A percentile compares a stretch with the other conserved stretches of the same genome.
Conservation (phyloP, 768 basidiomycete genomes). For the Paxillus ammoniavirescens region DNA sequence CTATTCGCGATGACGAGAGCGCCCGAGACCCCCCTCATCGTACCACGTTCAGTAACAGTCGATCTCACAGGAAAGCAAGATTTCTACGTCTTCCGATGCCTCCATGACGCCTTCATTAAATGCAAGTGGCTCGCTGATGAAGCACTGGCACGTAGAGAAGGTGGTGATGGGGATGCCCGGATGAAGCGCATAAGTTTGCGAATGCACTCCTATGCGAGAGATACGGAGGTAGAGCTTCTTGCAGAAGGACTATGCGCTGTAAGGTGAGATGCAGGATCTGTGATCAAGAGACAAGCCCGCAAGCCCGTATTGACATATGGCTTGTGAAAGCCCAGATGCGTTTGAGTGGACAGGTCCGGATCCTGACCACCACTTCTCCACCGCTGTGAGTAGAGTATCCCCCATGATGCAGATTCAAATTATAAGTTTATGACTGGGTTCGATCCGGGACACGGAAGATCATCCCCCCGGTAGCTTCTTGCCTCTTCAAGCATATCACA, state of each 20-base stretch:
- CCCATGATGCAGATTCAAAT: neutral
- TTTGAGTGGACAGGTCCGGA: slow-evolving; percentile 63
- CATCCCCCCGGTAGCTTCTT: slow-evolving; percentile 19
- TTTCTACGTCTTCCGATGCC: slow-evolving; percentile 23
- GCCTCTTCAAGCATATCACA: slow-evolving; percentile 25
- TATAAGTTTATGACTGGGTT: neutral
- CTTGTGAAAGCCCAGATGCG: slow-evolving; percentile 37
- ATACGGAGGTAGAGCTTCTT: slow-evolving; percentile 28
- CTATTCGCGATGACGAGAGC: slow-evolving; percentile 12
- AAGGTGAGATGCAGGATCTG: slow-evolving; percentile 32
- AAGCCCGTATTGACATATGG: neutral
- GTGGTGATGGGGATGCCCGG: neutral
- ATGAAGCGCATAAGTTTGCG: slow-evolving; percentile 35
- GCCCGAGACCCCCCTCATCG: slow-evolving; percentile 13
- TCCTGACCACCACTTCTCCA: slow-evolving; percentile 60
- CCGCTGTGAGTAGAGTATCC: slow-evolving; percentile 42
- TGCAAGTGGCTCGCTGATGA: slow-evolving; percentile 13
- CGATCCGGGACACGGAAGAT: slow-evolving; percentile 16
- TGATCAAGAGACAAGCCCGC: neutral
- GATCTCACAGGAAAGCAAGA: slow-evolving; percentile 30
- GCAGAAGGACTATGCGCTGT: slow-evolving; percentile 33
- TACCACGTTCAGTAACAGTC: slow-evolving; percentile 27
- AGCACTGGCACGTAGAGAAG: neutral
- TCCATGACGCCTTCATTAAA: slow-evolving; percentile 26
- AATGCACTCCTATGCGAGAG: slow-evolving; percentile 39